Evolutionary conservation across 2,329 filamentous ascomycete species (phyloP), one percentile per base, ranked within the genome.

Genomic region (Stachybotrys chartarum): DNA sequence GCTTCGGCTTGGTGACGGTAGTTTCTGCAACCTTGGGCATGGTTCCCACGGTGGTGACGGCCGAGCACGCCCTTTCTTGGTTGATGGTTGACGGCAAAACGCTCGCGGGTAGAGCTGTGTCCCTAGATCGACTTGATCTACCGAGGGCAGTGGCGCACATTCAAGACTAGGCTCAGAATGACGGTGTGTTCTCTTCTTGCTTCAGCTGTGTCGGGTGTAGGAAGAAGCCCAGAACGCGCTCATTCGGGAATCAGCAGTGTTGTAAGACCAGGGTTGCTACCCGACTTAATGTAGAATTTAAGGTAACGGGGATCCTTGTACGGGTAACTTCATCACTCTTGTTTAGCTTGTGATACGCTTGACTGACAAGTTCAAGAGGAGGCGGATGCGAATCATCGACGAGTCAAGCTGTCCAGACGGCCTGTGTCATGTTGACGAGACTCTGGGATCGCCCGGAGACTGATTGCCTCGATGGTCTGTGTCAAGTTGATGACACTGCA

Each of bases 1-100:
- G 81, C 72, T 87, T 93, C n/a, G 90, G 59, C 57, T 69, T 69
- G 1, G 56, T 54, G 30, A 58, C 54, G 14, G 58, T 56, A 12
- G 51, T 10, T 14, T 10, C 35, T 14, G 35, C 35, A 14, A 3
- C 35, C 35, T 42, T 42, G 35, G 14, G 3, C 10, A 42, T 10
- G 10, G 35, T 42, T 42, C 35, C 35, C 35, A 14, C 35, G 35
- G 35, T 42, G 35, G 5, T 14, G 10, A 42, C 14, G 35, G 35
- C 35, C 10, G 14, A 10, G 35, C 14, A 14, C 14, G 35, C 10
- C 35, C 35, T 42, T 14, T 10, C 10, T 14, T 10, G 35, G 35
- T 5, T 10, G 35, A 42, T 10, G 8, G 10, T 42, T 10, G 35
- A 14, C 35, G 8, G 35, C 14, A 42, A 42, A 24, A 24, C 4